Base-by-base conservation (phyloP, 495 filamentous ascomycete genomes). In the Aspergillus funiculosus region DNA sequence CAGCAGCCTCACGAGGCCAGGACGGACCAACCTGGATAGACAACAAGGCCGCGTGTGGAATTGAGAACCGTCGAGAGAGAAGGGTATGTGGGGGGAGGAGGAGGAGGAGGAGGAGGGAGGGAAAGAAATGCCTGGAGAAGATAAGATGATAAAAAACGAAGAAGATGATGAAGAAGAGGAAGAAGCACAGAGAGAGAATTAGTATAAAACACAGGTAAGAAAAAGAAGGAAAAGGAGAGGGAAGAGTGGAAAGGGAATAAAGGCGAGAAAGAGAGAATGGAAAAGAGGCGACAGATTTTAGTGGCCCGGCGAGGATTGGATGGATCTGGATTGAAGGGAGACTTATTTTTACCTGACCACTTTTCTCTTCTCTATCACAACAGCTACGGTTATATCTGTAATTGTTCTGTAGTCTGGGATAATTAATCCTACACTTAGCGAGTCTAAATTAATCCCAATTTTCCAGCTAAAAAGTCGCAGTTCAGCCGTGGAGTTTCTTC, bases 1-100 rank as follows among this genome's bases (percentile, higher is more conserved):
- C 61, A 53, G 59, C 61, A 53, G 56, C 67, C 67, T 71, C 68
- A 56, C 56, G 51, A 71, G 67, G 68, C 66, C 62, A 57, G 58
- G 64, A 69, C 61, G 64, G 62, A 52, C n/a, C n/a, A 63, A 46
- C 59, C 52, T 60, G 50, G 57, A 57, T 56, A 52, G 55, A 58
- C n/a, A n/a, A n/a, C n/a, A 53, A 53, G 44, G 51, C 45, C 46
- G 52, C 50, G 39, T 43, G 50, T 48, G 50, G 50, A 35, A 28
- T 41, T 35, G 35, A 36, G 29, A 10, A 42, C 47, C 52, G 52
- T 25, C 41, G 61, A 59, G 51, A 60, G 55, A 52, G 56, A 39
- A 34, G 36, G 46, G 34, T 45, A 39, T 38, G 48, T 49, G n/a
- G 20, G 25, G 24, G 31, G 38, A 30, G 7, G 29, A 43, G 11